A percentile compares a stretch with the other conserved stretches of the same genome.
These are phyloP conservation scores for Clavariopsis aquatica DNA, from an alignment of 495 filamentous ascomycete genomes.

Conservation along the genomic window DNA sequence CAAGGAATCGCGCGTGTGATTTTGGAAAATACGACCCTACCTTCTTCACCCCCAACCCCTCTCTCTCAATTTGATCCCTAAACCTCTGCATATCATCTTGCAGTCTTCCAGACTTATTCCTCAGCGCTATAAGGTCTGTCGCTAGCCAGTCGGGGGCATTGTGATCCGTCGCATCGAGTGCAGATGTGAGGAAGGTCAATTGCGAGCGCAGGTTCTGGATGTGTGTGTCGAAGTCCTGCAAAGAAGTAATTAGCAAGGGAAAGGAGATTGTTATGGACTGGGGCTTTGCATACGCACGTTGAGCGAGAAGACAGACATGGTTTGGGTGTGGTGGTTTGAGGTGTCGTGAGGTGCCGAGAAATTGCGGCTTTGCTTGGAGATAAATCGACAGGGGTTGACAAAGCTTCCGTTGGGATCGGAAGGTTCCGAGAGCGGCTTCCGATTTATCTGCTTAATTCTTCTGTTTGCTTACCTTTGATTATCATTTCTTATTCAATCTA, in stretches of 20 bases:
- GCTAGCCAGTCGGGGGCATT: constrained; percentile 16
- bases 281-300: neutral
- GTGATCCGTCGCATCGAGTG: constrained; percentile 17
- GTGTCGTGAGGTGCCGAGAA: too few relatives aligned
- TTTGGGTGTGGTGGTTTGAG: too few relatives aligned
- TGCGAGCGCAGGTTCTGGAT: constrained; percentile 11
- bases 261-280: neutral
- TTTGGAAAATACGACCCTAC: neutral
- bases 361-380: too few relatives aligned
- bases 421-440: too few relatives aligned
- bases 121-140: constrained; percentile 8
- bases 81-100: constrained; percentile 21
- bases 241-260: neutral
- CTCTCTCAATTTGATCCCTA: constrained; percentile 6
- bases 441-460: too few relatives aligned
- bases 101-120: constrained; percentile 13
- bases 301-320: constrained; percentile 2
- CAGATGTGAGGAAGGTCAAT: constrained; percentile 8
- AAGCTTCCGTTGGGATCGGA: too few relatives aligned
- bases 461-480: too few relatives aligned
- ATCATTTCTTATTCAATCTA: too few relatives aligned
- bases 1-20: neutral
- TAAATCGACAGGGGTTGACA: too few relatives aligned
- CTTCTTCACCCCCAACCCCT: constrained; percentile 7
- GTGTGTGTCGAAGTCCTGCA: constrained; percentile 10